Evolutionary conservation across 2,329 filamentous ascomycete species (phyloP).

Genomic region (Sphaerulina populicola): DNA sequence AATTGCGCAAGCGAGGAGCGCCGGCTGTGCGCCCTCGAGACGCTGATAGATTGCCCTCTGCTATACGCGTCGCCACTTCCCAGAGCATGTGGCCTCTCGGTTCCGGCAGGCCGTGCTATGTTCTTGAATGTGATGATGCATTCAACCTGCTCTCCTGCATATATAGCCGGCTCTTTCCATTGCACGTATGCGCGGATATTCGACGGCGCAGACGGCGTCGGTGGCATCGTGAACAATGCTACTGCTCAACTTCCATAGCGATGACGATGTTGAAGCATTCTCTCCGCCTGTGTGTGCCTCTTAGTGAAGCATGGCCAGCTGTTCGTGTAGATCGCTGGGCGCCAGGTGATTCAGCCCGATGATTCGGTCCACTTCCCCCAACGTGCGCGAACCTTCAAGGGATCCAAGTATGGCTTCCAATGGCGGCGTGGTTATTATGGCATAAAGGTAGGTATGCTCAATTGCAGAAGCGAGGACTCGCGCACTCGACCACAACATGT

Average conservation of each 20-base stretch:
- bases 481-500: too few relatives aligned
- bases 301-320: too few relatives aligned
- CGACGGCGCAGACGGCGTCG: slow-evolving; percentile 32
- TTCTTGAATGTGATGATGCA: slow-evolving; percentile 97
- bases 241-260: slow-evolving; percentile 8
- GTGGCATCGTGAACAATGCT: slow-evolving; percentile 7
- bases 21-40: slow-evolving; percentile 19
- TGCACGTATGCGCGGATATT: slow-evolving; percentile 93
- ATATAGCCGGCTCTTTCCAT: slow-evolving; percentile 90
- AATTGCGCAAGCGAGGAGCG: slow-evolving; percentile 21
- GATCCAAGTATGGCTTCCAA: too few relatives aligned
- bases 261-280: slow-evolving; percentile 9
- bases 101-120: slow-evolving; percentile 42
- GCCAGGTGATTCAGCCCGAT: too few relatives aligned
- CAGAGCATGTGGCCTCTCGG: slow-evolving; percentile 19
- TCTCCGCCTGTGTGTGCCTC: neutral
- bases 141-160: slow-evolving; percentile 90
- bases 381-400: too few relatives aligned
- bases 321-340: too few relatives aligned
- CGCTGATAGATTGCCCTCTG: slow-evolving; percentile 13
- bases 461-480: too few relatives aligned
- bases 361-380: too few relatives aligned
- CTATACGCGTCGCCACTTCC: slow-evolving; percentile 16
- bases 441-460: too few relatives aligned
- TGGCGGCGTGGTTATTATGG: too few relatives aligned